Percentiles rank a stretch among this genome's conserved stretches.
phyloP scores from a whole-genome alignment of 108 stramenopile genomes.

The Conticribra weissflogii region DNA sequence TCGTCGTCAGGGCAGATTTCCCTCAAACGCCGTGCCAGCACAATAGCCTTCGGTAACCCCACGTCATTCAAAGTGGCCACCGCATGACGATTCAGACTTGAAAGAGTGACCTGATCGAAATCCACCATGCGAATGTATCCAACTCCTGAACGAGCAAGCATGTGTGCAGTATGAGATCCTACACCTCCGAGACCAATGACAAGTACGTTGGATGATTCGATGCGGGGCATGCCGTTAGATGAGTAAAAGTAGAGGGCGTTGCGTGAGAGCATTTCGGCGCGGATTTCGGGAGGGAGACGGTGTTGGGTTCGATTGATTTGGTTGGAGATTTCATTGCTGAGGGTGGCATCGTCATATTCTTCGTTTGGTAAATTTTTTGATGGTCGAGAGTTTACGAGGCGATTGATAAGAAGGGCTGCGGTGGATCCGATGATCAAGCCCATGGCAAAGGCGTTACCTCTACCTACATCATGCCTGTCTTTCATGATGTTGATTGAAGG shows the following conservation, averaged over 20 bases:
- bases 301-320: neutral
- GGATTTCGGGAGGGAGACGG: conserved; percentile 58
- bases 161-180: conserved; percentile 92
- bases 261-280: conserved; percentile 93
- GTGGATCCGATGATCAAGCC: conserved; percentile 40
- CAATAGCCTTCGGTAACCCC: conserved; percentile 88
- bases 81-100: conserved; percentile 97
- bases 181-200: conserved; percentile 99
- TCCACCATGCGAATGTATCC: conserved; percentile 90
- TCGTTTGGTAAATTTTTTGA: neutral
- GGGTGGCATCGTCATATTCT: neutral
- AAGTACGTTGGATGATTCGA: conserved; percentile 58
- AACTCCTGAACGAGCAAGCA: conserved; percentile 95
- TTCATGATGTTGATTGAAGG: too few species aligned
- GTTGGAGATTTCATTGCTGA: neutral
- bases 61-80: conserved; percentile 94
- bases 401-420: conserved; percentile 8
- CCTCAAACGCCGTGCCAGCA: conserved; percentile 63
- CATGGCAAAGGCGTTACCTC: conserved; percentile 29
- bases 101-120: conserved; percentile 98
- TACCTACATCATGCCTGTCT: too few species aligned
- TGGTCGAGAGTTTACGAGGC: neutral
- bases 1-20: conserved; percentile 65
- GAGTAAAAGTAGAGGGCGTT: conserved; percentile 83
- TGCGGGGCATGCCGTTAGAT: conserved; percentile 26